Evolutionary conservation across 2,329 filamentous ascomycete species (phyloP).

Genomic region (Ilyonectria destructans): DNA sequence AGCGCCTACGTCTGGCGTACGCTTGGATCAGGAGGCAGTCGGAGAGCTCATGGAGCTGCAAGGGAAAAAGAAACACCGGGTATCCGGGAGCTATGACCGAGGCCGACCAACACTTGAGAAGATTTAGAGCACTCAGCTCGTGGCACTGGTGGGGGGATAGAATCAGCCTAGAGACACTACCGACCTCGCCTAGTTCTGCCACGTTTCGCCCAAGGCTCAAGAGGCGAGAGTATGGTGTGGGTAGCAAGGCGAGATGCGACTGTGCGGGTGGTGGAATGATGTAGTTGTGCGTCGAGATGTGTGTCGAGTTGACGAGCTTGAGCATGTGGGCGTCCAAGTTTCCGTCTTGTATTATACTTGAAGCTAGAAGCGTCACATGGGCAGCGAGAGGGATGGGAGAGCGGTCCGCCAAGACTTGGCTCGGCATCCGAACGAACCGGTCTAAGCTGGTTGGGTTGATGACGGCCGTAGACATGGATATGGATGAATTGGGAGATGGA

Average conservation of each 20-base stretch:
- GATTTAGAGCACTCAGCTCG: no score
- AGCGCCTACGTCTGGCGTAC: no score
- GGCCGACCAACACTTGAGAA: no score
- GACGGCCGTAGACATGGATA: neutral
- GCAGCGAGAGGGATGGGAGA: neutral
- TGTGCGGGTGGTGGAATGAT: neutral
- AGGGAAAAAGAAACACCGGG: no score
- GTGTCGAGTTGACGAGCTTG: conserved; percentile 3
- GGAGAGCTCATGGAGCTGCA: no score
- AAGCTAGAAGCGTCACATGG: conserved; percentile 17
- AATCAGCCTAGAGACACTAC: neutral
- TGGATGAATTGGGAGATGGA: conserved; percentile 1
- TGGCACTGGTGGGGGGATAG: neutral
- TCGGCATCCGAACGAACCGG: no score
- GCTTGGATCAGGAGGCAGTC: no score
- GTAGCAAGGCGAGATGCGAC: neutral
- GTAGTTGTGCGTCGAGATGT: neutral
- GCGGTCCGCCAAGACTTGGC: conserved; percentile 6
- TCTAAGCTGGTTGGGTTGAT: no score
- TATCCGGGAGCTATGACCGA: no score
- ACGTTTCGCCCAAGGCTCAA: neutral
- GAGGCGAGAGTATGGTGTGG: neutral
- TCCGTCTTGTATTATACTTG: conserved; percentile 11
- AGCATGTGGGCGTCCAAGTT: neutral
- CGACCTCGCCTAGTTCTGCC: no score